Evolutionary conservation across 768 basidiomycete genomes (phyloP), one percentile per base, ranked within the genome.

Genomic region (Agaricus subrufescens): DNA sequence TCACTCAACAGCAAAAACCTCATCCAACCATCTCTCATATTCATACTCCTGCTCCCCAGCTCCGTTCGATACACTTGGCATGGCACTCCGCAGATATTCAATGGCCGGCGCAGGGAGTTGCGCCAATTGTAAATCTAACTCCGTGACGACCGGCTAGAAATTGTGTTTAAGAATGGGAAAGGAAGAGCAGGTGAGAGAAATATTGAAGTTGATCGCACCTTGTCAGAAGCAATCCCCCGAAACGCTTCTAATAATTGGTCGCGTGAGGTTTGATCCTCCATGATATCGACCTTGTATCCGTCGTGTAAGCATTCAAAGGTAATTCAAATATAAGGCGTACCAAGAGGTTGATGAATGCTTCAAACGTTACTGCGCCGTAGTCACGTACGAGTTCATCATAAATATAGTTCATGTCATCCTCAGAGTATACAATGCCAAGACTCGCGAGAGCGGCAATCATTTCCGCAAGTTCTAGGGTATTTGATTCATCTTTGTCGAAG

Each of bases 391-490:
- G 78, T 63, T 94, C 87, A 46, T 85, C 84, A 61, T 89, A 94
- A 42, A 97, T 89, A 43, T 79, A 79, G 57, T 88, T 82, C 75
- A 94, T 85, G 63, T 98, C 94, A 40, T 93, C 88, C 61, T 96
- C 92, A 12, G 91, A 87, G 66, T 96, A 98, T 19, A 94, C 87
- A 53, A 99, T 91, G 1, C 96, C 95, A 39, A 98, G 76, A 71
- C 91, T 94, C 2, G 95, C 94, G 14, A 99, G 77, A 1, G 97
- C 97, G 10, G 93, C 91, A n/a, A 87, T 82, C 81, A 97, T 89
- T 70, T 98, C 94, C 5, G 91, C 79, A 57, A 87, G 66, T 57
- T 80, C 84, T 39, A 98, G 81, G 0, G 92, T 94, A 66, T 98
- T 97, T 39, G 88, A 85, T 63, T 91, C 89, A 62, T 98, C 94